Percentiles rank a stretch among this genome's conserved stretches.
Conservation (phyloP, 2,329 filamentous ascomycete species). For the Curvularia verruculosa region DNA sequence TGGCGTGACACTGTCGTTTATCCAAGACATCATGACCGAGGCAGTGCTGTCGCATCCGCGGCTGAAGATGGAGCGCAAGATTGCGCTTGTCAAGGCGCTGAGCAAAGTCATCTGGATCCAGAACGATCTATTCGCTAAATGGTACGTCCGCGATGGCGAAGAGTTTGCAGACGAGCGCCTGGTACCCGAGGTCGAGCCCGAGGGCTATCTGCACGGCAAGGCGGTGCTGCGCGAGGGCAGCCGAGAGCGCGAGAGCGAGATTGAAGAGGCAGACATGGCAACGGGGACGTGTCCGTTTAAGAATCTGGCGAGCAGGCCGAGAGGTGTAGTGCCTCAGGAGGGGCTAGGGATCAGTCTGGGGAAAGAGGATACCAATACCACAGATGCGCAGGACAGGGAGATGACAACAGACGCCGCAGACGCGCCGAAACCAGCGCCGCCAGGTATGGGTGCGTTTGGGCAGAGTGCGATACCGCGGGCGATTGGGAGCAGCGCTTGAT, state of each 20-base stretch:
- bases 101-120: constrained; percentile 88
- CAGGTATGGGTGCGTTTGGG: constrained; percentile 4
- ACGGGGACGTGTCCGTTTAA: constrained; percentile 41
- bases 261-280: constrained; percentile 32
- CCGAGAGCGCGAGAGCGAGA: constrained; percentile 39
- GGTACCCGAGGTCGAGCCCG: constrained; percentile 45
- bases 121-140: constrained; percentile 84
- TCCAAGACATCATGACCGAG: constrained; percentile 78
- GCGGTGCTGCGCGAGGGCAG: constrained; percentile 39
- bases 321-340: constrained; percentile 7
- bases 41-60: constrained; percentile 75
- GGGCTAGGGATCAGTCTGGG: constrained; percentile 19
- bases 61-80: constrained; percentile 70
- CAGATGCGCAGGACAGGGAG: neutral
- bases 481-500: constrained; percentile 22
- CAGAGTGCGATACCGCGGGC: constrained; percentile 23
- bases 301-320: constrained; percentile 26
- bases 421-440: constrained; percentile 17
- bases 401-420: constrained; percentile 17
- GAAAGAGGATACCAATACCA: constrained; percentile 5
- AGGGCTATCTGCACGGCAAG: constrained; percentile 47
- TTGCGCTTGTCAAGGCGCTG: constrained; percentile 74
- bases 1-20: constrained; percentile 72
- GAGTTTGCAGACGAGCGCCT: constrained; percentile 59
- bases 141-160: constrained; percentile 73